A percentile compares a stretch with the other conserved stretches of the same genome.
Evolutionary conservation across 441 rosid genomes (phyloP).

Genomic region (Jatropha podagrica): DNA sequence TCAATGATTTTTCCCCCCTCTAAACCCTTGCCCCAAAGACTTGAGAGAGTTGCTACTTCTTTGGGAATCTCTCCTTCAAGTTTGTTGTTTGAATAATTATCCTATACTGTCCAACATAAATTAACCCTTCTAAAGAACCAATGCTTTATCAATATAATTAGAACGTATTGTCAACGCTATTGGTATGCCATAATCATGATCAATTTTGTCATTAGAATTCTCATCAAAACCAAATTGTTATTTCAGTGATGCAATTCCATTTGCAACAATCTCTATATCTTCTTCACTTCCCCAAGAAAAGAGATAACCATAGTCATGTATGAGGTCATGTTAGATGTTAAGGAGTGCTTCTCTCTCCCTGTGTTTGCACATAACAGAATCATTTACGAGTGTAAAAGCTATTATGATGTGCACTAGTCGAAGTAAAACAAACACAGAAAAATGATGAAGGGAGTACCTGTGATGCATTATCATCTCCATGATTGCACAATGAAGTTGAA

Average conservation of each 20-base stretch:
- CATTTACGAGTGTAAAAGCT: not conserved
- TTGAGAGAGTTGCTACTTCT: not conserved
- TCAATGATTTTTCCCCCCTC: too few relatives aligned
- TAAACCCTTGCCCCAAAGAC: too few relatives aligned
- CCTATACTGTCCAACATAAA: not conserved
- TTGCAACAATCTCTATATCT: conserved; percentile 22
- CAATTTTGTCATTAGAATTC: not conserved
- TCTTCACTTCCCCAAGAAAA: conserved; percentile 12
- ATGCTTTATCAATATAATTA: not conserved
- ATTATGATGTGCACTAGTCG: not conserved
- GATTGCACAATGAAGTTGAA: too few relatives aligned
- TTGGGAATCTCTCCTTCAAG: conserved; percentile 13
- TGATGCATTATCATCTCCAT: too few relatives aligned
- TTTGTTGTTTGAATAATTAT: conserved; percentile 10
- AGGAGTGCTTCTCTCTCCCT: conserved; percentile 19
- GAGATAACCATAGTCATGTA: not conserved
- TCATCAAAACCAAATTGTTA: too few relatives aligned
- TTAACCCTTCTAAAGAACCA: conserved; percentile 9
- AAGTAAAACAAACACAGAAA: too few relatives aligned
- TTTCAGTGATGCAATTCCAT: conserved; percentile 17
- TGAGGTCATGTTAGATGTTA: conserved; percentile 1
- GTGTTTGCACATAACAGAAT: not conserved
- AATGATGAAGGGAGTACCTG: too few relatives aligned
- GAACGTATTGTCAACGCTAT: too few relatives aligned
- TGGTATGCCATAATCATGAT: too few relatives aligned